Evolutionary conservation across 371 early-diverging fungal species (phyloP).

Genomic region (Mucor indicus): DNA sequence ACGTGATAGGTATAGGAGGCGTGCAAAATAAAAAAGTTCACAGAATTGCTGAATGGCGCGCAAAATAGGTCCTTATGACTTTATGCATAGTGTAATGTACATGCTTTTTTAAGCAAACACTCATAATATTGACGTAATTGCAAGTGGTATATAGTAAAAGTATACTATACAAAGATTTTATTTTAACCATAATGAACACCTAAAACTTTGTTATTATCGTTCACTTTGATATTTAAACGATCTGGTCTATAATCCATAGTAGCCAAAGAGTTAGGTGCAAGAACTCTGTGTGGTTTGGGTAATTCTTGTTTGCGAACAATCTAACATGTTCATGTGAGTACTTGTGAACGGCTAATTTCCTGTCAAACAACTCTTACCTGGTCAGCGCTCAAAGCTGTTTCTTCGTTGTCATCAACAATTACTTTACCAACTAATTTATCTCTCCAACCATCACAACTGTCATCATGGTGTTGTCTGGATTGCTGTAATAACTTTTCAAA

Average conservation of each 20-base stretch:
- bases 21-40: no score
- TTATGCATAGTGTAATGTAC: no score
- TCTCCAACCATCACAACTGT: conserved; percentile 31
- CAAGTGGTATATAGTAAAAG: no score
- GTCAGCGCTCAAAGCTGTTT: conserved; percentile 19
- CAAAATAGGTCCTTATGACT: no score
- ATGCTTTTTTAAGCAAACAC: no score
- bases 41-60: no score
- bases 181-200: conserved; percentile 35
- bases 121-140: no score
- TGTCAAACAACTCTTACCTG: conserved; percentile 16
- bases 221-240: conserved; percentile 36
- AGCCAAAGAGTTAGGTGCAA: conserved; percentile 20
- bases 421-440: conserved; percentile 38
- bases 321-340: conserved; percentile 6
- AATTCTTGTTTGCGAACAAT: conserved; percentile 30
- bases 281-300: conserved; percentile 26
- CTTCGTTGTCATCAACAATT: conserved; percentile 24
- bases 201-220: conserved; percentile 19
- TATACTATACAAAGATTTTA: background rate
- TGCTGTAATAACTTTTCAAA: background rate
- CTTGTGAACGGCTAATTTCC: no score
- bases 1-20: no score
- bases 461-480: background rate
- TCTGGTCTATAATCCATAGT: conserved; percentile 42